phyloP scores from a whole-genome alignment of 1,284 basidiomycete genomes.

The Apiotrichum brassicae region DNA sequence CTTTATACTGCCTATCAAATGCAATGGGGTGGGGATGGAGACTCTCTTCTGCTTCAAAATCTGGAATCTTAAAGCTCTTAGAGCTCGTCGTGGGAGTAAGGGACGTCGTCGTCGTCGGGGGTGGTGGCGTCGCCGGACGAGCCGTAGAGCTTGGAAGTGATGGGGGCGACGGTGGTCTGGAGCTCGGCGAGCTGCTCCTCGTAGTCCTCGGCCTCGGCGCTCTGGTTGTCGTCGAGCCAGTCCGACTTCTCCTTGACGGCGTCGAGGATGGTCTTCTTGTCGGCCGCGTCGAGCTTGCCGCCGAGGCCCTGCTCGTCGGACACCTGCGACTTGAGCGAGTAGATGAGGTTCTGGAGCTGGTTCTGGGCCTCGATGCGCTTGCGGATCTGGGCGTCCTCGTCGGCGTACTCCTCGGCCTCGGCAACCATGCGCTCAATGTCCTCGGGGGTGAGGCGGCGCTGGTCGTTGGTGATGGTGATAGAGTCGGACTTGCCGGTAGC shows the following conservation, averaged over 20 bases:
- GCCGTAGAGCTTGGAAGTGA: slow-evolving; percentile 73
- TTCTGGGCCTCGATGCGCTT: slow-evolving; percentile 68
- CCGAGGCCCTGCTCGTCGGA: slow-evolving; percentile 82
- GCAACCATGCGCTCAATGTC: slow-evolving; percentile 88
- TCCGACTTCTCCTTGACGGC: slow-evolving; percentile 82
- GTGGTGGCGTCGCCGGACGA: slow-evolving; percentile 39
- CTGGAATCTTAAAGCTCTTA: slow-evolving; percentile 20
- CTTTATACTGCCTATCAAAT: not conserved
- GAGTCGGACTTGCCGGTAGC: slow-evolving; percentile 85
- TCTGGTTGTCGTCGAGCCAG: slow-evolving; percentile 79
- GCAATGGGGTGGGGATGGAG: not conserved
- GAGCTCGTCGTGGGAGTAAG: slow-evolving; percentile 48
- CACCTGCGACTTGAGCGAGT: slow-evolving; percentile 78
- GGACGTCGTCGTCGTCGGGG: slow-evolving; percentile 33
- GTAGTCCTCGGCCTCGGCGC: slow-evolving; percentile 74
- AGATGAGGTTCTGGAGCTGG: slow-evolving; percentile 47
- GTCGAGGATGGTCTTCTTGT: slow-evolving; percentile 80
- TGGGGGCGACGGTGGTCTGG: slow-evolving; percentile 62
- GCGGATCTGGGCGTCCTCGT: slow-evolving; percentile 76
- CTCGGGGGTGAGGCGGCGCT: slow-evolving; percentile 68
- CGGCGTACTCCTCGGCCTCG: slow-evolving; percentile 82
- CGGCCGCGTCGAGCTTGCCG: slow-evolving; percentile 75
- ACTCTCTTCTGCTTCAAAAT: not conserved
- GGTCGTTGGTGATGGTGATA: slow-evolving; percentile 72
- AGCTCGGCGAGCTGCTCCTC: slow-evolving; percentile 83